Evolutionary conservation across 2,329 filamentous ascomycete genomes (phyloP), one percentile per base, ranked within the genome.

Genomic region (Cercospora citrullina): DNA sequence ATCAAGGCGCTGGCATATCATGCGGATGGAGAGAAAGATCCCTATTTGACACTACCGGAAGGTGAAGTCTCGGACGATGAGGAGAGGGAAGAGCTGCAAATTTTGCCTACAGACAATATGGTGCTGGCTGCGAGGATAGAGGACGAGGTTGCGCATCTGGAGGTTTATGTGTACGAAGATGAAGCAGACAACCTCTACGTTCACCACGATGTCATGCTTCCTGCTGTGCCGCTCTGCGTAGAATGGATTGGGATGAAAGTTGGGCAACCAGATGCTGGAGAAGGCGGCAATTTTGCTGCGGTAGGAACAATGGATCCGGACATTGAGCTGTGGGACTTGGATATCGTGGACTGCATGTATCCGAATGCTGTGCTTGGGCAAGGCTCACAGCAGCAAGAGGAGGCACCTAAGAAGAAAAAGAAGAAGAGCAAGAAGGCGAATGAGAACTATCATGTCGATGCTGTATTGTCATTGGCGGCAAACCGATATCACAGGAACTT

Each of bases 191-290:
- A 99, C 79, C 89, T 99, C 69, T 99, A 99, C 80, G 94, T 99
- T 26, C 95, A 99, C 83, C 95, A 99, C 86, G 95, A 99, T 80
- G 96, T 99, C 75, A 98, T 99, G 94, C 87, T 99, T 65, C 95
- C 95, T 33, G 94, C 94, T 26, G 97, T 99, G 77, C 95, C 95
- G 10, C 88, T 99, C 6, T 95, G 93, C 76, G 87, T 98, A 48
- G 95, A 99, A 83, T 99, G 95, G 95, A 82, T 99, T 55, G 92
- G 97, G 78, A 86, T 97, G 65, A 90, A 93, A n/a, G 93, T 97
- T 39, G 90, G 91, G 72, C 92, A 93, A 78, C 82, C 60, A 59
- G 68, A 66, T 45, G 80, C 87, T 69, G 88, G 91, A 71, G 85
- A 87, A 26, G 87, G 85, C 60, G 95, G 92, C 65, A 99, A 97